phyloP scores from a whole-genome alignment of 2,329 filamentous ascomycete genomes.

The Fusarium acutatum region DNA sequence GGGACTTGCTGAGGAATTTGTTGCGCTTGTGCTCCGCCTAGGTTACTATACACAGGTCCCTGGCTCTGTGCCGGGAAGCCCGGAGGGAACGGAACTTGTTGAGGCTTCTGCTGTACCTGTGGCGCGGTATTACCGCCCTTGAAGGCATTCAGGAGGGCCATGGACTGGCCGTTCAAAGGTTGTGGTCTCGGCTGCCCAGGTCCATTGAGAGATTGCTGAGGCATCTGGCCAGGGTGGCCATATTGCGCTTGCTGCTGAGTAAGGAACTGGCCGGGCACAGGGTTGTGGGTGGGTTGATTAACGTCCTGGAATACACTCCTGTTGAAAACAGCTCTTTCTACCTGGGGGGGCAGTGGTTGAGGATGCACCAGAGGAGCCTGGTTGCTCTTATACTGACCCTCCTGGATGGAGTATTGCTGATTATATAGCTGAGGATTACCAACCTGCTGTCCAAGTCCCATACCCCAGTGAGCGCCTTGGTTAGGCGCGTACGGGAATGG shows the following conservation, averaged over 20 bases:
- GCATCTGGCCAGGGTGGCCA: slow-evolving; percentile 26
- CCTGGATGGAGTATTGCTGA: slow-evolving; percentile 26
- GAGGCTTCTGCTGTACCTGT: slow-evolving; percentile 34
- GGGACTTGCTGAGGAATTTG: slow-evolving; percentile 10
- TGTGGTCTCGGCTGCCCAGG: slow-evolving; percentile 29
- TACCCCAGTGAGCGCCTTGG: slow-evolving; percentile 29
- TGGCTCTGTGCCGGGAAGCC: slow-evolving; percentile 20
- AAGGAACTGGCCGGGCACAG: slow-evolving; percentile 10
- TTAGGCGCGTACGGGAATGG: slow-evolving; percentile 41
- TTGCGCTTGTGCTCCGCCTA: slow-evolving; percentile 11
- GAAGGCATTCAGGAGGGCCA: slow-evolving; percentile 57
- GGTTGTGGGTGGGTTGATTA: slow-evolving; percentile 14
- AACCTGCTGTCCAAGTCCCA: slow-evolving; percentile 19
- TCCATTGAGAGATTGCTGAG: slow-evolving; percentile 15
- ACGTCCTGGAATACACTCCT: slow-evolving; percentile 44
- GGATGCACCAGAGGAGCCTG: slow-evolving; percentile 49
- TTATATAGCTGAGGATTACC: slow-evolving; percentile 22
- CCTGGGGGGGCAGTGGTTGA: slow-evolving; percentile 64
- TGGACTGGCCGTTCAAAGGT: slow-evolving; percentile 52
- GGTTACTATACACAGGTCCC: slow-evolving; percentile 12
- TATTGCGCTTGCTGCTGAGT: slow-evolving; percentile 41
- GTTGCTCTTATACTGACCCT: slow-evolving; percentile 37
- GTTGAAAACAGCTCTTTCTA: slow-evolving; percentile 63
- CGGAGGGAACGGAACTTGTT: slow-evolving; percentile 14
- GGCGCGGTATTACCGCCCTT: slow-evolving; percentile 43